Evolutionary conservation across 768 basidiomycete genomes (phyloP), one percentile per base, ranked within the genome.

Genomic region (Phylloporus sp.): DNA sequence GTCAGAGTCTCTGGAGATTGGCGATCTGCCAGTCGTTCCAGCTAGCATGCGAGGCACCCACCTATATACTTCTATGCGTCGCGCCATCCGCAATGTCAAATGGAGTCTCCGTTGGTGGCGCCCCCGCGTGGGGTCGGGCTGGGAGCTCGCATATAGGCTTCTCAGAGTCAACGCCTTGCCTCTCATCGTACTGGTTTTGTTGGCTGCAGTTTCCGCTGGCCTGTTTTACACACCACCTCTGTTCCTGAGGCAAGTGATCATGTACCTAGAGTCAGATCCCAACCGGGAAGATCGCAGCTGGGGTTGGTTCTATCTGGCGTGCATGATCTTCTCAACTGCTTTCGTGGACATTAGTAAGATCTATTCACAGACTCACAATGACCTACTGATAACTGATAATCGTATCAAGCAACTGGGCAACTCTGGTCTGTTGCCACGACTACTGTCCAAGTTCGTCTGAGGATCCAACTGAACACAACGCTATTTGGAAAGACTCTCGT

Each of bases 401-500:
- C 18, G 10, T 29, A n/a, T 15, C 44, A 61, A 84, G 83, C 77
- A 33, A 80, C 78, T 32, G 82, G 77, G 9, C 86, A 89, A 54
- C 68, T 89, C 18, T 87, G 82, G 83, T 82, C 80, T 9, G 39
- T 86, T 40, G 71, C 85, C 3, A 84, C 80, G 0, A 86, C 84
- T 1, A 76, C 72, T 5, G 64, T 92, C 23, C 84, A 90, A 69
- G 79, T 81, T 40, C 76, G 82, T 24, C 63, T 92, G 23, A 79
- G 78, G 38, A 74, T 84, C 27, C 87, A 92, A 58, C 72, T 94
- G 38, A 91, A 91, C 67, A 82, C 87, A n/a, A 76, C 83, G 44
- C 71, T 94, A 5, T 93, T 87, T 62, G 80, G 81, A 17, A 94
- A 94, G 69, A 92, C 89, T 0, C 77, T 93, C 14, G 79, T 88